Evolutionary conservation across 2,329 filamentous ascomycete species (phyloP).

Genomic region (Penicillium sp.): DNA sequence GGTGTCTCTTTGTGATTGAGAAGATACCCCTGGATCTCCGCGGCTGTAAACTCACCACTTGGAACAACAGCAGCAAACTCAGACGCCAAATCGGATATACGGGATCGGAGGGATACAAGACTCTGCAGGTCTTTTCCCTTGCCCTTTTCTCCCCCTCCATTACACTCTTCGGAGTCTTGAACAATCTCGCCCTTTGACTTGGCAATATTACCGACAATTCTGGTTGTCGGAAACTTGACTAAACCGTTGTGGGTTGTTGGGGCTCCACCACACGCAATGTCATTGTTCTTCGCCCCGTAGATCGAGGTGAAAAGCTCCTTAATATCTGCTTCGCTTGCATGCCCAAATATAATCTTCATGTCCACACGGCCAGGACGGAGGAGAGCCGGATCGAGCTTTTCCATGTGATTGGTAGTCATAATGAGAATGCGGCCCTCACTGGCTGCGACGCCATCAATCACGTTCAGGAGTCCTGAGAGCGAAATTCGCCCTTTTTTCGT

Average conservation of each 20-base stretch:
- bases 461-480: conserved; percentile 66
- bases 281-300: conserved; percentile 33
- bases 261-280: conserved; percentile 17
- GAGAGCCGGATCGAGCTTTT: conserved; percentile 63
- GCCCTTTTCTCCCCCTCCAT: neutral
- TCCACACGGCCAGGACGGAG: conserved; percentile 67
- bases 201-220: neutral
- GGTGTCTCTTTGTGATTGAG: conserved; percentile 36
- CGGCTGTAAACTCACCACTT: conserved; percentile 36
- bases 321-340: conserved; percentile 36
- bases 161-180: neutral
- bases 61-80: conserved; percentile 36
- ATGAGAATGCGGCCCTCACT: conserved; percentile 68
- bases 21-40: conserved; percentile 43
- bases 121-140: neutral
- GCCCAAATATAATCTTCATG: conserved; percentile 58
- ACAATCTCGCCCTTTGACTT: neutral
- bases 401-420: conserved; percentile 69
- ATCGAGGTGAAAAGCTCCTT: conserved; percentile 42
- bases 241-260: conserved; percentile 4
- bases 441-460: conserved; percentile 67
- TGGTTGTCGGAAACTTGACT: neutral
- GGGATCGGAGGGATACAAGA: conserved; percentile 14
- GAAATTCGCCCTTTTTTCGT: conserved; percentile 50
- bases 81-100: conserved; percentile 25